Conservation (phyloP, 176 grass and related monocot species). For the Triticum turgidum region DNA sequence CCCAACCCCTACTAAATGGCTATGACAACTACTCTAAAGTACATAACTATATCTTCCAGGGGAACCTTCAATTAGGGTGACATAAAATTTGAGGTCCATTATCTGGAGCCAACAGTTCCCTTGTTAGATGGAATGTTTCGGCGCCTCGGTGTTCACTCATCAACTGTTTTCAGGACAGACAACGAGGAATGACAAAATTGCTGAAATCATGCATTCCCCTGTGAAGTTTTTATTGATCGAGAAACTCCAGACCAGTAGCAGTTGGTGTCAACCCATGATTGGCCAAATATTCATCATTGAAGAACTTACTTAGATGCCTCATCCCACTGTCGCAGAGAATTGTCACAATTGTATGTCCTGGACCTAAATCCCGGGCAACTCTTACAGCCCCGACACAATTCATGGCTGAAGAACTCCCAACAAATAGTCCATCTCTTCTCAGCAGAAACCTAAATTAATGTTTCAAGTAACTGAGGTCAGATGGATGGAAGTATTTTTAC, state of each 20-base stretch:
- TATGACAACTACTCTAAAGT: neutral
- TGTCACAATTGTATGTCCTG: constrained; percentile 92
- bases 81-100: neutral
- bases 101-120: neutral
- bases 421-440: constrained; percentile 86
- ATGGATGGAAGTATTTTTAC: neutral
- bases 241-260: constrained; percentile 68
- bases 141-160: neutral
- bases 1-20: neutral
- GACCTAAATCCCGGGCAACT: constrained; percentile 74
- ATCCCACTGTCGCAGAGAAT: constrained; percentile 93
- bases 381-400: constrained; percentile 90
- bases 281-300: constrained; percentile 81
- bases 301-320: constrained; percentile 96
- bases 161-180: neutral
- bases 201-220: constrained; percentile 4
- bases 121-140: constrained; percentile 7
- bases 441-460: constrained; percentile 66
- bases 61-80: neutral
- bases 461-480: constrained; percentile 39
- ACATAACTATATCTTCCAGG: neutral
- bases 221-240: constrained; percentile 30
- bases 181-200: neutral
- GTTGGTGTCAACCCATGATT: constrained; percentile 64
- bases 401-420: constrained; percentile 96